Conservation (phyloP, 768 basidiomycete genomes). For the Neoboletus subvelutipes region DNA sequence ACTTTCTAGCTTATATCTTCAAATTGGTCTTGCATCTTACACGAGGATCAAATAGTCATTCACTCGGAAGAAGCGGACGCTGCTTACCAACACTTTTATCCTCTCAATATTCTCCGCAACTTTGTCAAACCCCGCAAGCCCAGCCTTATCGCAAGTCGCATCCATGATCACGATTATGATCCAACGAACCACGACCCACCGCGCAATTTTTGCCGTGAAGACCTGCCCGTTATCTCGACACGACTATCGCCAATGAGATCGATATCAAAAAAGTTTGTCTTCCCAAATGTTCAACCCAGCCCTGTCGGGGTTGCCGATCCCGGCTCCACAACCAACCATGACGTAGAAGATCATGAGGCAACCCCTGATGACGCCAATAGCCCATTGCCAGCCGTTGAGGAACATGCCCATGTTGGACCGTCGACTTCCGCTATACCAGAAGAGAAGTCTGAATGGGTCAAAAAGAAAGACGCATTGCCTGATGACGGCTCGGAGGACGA, state of each 20-base stretch:
- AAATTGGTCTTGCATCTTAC: slow-evolving; percentile 77
- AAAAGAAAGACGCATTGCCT: not conserved
- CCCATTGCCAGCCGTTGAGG: not conserved
- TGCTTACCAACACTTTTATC: slow-evolving; percentile 71
- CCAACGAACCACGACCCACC: slow-evolving; percentile 1
- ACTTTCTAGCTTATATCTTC: slow-evolving; percentile 55
- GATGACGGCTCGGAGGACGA: slow-evolving; percentile 12
- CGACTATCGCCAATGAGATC: slow-evolving; percentile 45
- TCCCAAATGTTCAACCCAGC: slow-evolving; percentile 34
- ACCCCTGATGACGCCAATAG: not conserved
- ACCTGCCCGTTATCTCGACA: slow-evolving; percentile 43
- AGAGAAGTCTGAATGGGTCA: not conserved
- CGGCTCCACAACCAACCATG: not conserved
- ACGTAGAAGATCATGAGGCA: slow-evolving; percentile 4
- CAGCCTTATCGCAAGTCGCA: slow-evolving; percentile 14
- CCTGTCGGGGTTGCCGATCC: not conserved
- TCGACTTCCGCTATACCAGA: not conserved
- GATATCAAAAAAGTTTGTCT: slow-evolving; percentile 52
- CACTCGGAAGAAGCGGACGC: slow-evolving; percentile 69
- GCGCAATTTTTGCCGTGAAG: slow-evolving; percentile 18
- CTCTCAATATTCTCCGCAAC: slow-evolving; percentile 39
- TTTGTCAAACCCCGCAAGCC: slow-evolving; percentile 27
- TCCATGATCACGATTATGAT: slow-evolving; percentile 7
- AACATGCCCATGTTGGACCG: slow-evolving; percentile 2
- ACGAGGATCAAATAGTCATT: slow-evolving; percentile 65